A percentile compares a stretch with the other conserved stretches of the same genome.
These are phyloP conservation scores for Pseudonectria foliicola DNA, from an alignment of 2,329 filamentous ascomycete genomes.

Conservation along the genomic window DNA sequence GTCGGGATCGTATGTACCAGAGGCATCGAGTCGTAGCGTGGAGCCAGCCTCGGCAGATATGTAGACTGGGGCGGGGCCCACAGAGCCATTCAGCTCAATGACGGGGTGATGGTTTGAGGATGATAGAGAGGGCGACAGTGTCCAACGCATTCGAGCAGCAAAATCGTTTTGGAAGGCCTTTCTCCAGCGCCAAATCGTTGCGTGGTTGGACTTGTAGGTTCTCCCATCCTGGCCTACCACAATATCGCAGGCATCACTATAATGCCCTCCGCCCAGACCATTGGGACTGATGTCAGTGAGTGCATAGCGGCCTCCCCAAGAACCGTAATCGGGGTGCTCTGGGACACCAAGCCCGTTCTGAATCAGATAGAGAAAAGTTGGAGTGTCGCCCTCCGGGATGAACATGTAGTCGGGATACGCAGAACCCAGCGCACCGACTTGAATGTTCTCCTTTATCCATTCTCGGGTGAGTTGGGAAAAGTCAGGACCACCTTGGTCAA, in stretches of 20 bases:
- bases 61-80: constrained; percentile 29
- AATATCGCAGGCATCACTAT: constrained; percentile 23
- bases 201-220: constrained; percentile 22
- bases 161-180: constrained; percentile 35
- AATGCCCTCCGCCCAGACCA: constrained; percentile 17
- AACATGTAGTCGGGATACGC: constrained; percentile 41
- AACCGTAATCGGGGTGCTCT: constrained; percentile 39
- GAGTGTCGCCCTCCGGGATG: constrained; percentile 48
- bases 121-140: constrained; percentile 16
- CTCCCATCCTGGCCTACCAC: constrained; percentile 22
- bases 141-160: constrained; percentile 35
- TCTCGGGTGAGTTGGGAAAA: constrained; percentile 37
- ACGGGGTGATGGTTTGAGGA: constrained; percentile 41
- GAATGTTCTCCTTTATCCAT: constrained; percentile 48
- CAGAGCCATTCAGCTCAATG: constrained; percentile 33
- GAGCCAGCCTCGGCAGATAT: constrained; percentile 34
- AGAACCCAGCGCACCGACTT: constrained; percentile 37
- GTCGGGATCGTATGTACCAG: constrained; percentile 40
- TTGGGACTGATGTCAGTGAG: constrained; percentile 22
- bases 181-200: constrained; percentile 36
- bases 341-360: constrained; percentile 30
- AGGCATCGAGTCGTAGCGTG: constrained; percentile 36
- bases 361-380: constrained; percentile 38
- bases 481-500: constrained; percentile 31
- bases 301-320: constrained; percentile 43